Evolutionary conservation across 345 rosid species (phyloP).

Genomic region (Aegle marmelos): DNA sequence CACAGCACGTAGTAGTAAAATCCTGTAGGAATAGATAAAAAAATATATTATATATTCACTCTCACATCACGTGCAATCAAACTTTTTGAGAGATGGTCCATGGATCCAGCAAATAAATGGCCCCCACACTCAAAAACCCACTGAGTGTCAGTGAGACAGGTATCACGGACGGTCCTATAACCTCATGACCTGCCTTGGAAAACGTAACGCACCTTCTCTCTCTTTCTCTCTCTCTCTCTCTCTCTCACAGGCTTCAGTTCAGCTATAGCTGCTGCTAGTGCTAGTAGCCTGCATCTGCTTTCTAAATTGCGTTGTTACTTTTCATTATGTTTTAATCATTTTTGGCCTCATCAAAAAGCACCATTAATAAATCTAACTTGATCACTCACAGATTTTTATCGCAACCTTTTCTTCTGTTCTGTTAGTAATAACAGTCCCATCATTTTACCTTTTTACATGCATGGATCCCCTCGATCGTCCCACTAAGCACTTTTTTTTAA

Average conservation of each 20-base stretch:
- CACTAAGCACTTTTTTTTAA: background rate
- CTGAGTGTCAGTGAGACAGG: slow-evolving; percentile 34
- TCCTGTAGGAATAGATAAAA: too few species aligned
- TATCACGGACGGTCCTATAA: slow-evolving; percentile 69
- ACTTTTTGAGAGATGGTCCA: slow-evolving; percentile 20
- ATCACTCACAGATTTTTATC: background rate
- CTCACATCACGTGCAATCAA: slow-evolving; percentile 20
- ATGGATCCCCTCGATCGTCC: background rate
- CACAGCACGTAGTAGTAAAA: too few species aligned
- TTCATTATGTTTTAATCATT: slow-evolving; percentile 59
- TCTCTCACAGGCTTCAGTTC: slow-evolving; percentile 15
- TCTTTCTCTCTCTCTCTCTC: background rate
- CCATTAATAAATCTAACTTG: too few species aligned
- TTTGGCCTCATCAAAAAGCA: background rate
- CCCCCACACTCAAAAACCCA: slow-evolving; percentile 12
- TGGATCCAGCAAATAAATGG: slow-evolving; percentile 12
- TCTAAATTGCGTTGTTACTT: background rate
- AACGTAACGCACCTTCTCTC: slow-evolving; percentile 22
- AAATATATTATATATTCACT: background rate
- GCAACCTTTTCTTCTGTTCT: background rate
- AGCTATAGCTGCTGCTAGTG: too few species aligned
- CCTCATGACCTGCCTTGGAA: slow-evolving; percentile 29
- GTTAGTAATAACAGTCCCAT: background rate
- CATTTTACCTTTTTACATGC: background rate
- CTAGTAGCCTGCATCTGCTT: background rate